Percentiles rank a stretch among this genome's conserved stretches.
Conservation (phyloP, 192 early-diverging fungal genomes). For the Entomortierella parvispora region DNA sequence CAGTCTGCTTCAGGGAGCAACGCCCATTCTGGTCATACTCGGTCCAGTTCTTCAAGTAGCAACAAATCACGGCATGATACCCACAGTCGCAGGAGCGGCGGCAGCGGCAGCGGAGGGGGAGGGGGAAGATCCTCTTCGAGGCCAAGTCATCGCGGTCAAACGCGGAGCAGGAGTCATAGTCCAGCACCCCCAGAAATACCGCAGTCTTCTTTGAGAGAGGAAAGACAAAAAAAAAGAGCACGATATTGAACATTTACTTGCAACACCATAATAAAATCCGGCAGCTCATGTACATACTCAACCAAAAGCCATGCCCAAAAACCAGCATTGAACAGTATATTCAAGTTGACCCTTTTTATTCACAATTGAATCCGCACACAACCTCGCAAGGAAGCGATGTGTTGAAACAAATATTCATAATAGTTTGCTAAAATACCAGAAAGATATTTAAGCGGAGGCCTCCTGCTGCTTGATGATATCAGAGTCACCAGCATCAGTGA, state of each 20-base stretch:
- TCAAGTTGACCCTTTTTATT: conserved; percentile 41
- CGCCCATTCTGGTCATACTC: not conserved
- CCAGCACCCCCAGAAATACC: conserved; percentile 5
- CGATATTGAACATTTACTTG: conserved; percentile 8
- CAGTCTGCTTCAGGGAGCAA: not conserved
- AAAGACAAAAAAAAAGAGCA: conserved; percentile 31
- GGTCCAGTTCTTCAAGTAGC: not conserved
- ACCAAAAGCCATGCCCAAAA: not conserved
- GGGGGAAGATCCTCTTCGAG: not conserved
- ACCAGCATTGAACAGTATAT: conserved; percentile 10
- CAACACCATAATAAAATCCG: conserved; percentile 7
- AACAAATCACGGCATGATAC: not conserved
- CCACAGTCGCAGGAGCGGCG: conserved; percentile 3
- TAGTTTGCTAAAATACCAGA: conserved; percentile 1
- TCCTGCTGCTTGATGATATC: conserved; percentile 53
- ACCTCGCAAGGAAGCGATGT: not conserved
- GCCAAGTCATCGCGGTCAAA: conserved; percentile 1
- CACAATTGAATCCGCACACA: not conserved
- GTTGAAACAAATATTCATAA: not conserved
- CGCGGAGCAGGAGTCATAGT: conserved; percentile 24
- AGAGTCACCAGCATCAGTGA: conserved; percentile 98
- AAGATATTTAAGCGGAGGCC: conserved; percentile 15
- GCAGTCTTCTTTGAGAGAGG: conserved; percentile 4
- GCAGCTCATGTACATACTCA: too few species aligned
- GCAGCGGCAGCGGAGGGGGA: not conserved